These are phyloP conservation scores for Stephanodiscus triporus DNA, from an alignment of 108 stramenopile species.

Conservation along the genomic window DNA sequence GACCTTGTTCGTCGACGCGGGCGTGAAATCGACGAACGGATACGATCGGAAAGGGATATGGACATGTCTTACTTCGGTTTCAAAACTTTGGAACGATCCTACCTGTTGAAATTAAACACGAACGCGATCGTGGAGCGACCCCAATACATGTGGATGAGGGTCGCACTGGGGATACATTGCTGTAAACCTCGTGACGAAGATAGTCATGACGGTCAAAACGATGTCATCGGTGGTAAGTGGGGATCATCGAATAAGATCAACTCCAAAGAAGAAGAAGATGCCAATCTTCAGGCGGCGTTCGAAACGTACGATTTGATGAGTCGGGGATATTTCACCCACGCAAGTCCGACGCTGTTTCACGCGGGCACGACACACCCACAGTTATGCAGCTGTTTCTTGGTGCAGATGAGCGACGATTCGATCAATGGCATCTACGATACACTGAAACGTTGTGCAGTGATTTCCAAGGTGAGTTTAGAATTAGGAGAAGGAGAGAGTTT, in stretches of 20 bases:
- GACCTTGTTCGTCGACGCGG: constrained; percentile 65
- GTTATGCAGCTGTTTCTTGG: constrained; percentile 92
- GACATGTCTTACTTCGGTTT: constrained; percentile 96
- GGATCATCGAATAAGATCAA: background rate
- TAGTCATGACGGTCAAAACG: background rate
- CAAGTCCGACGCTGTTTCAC: constrained; percentile 97
- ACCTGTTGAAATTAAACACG: constrained; percentile 68
- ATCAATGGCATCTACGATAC: constrained; percentile 98
- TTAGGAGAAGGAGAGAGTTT: background rate
- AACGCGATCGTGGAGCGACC: constrained; percentile 87
- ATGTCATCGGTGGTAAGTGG: background rate
- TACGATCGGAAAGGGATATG: constrained; percentile 83
- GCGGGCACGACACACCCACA: constrained; percentile 96
- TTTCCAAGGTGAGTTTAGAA: constrained; percentile 70
- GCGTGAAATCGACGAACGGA: constrained; percentile 66
- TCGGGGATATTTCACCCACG: constrained; percentile 94
- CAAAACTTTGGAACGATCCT: constrained; percentile 93
- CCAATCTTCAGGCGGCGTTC: constrained; percentile 82
- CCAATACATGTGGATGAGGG: constrained; percentile 97
- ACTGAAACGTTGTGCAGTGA: constrained; percentile 92
- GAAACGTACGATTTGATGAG: constrained; percentile 97
- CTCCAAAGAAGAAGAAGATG: constrained; percentile 51
- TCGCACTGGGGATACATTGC: constrained; percentile 96
- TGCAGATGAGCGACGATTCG: constrained; percentile 96
- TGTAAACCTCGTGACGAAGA: constrained; percentile 11